phyloP scores from a whole-genome alignment of 2,329 filamentous ascomycete species.

The Penicillium frequentans region DNA sequence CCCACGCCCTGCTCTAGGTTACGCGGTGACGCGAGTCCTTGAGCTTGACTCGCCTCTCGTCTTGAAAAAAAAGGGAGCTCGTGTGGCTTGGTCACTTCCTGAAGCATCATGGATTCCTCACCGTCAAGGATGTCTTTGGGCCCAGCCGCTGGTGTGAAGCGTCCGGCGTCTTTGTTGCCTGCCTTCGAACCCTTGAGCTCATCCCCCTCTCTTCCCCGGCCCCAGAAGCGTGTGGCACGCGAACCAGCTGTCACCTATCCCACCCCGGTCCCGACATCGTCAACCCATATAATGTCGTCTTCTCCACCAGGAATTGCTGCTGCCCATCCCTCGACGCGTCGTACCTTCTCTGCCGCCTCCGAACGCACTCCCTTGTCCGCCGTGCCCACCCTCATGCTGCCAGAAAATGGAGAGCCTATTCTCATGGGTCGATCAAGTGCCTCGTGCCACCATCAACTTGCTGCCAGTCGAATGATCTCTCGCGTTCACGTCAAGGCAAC shows the following conservation, averaged over 20 bases:
- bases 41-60: conserved; percentile 25
- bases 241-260: conserved; percentile 68
- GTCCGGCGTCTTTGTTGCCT: conserved; percentile 49
- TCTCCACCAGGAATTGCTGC: conserved; percentile 65
- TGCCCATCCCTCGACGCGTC: conserved; percentile 57
- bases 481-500: conserved; percentile 87
- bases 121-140: conserved; percentile 36
- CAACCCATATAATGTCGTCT: conserved; percentile 84
- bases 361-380: conserved; percentile 82
- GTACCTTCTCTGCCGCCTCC: conserved; percentile 60
- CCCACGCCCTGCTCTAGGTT: conserved; percentile 4
- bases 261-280: conserved; percentile 90
- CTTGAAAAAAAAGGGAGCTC: conserved; percentile 10
- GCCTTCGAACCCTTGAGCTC: conserved; percentile 52
- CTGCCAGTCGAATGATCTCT: conserved; percentile 87
- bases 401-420: conserved; percentile 75
- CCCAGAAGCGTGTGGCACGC: conserved; percentile 48
- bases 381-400: conserved; percentile 79
- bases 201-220: conserved; percentile 49
- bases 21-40: conserved; percentile 26
- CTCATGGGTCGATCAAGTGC: conserved; percentile 92
- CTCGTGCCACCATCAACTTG: conserved; percentile 92
- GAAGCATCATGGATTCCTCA: conserved; percentile 41
- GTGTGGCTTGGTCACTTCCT: conserved; percentile 8
- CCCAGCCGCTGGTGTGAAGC: conserved; percentile 45